Base-by-base conservation (phyloP, 2,329 filamentous ascomycete species). In the Metarhizium robertsii region DNA sequence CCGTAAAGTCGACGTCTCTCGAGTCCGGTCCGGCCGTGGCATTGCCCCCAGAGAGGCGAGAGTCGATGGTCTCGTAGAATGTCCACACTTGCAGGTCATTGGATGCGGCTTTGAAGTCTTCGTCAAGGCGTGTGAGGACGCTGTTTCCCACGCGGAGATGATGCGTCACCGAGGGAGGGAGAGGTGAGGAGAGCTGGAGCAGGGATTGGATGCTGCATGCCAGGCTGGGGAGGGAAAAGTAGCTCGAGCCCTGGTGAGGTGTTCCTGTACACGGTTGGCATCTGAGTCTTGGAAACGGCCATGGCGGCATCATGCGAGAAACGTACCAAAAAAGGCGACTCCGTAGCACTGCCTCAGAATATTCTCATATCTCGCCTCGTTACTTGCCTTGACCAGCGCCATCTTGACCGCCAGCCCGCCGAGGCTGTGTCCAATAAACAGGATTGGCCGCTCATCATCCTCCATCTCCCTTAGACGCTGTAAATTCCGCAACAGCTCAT, bases 31-130 rank as follows among this genome's bases (percentile, higher is more conserved):
- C 52, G 34, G 40, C 3, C 8, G 38, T 46, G n/a, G 14, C n/a
- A 16, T 43, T 47, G 2, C 69, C 63, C 0, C 76, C 76, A 0
- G 78, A 78, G 4, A 85, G 69, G 1, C 76, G 74, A 1, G 81
- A 84, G 63, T 85, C 82, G 7, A 81, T 75, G 0, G 80, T 85
- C 61, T 85, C 83, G 57, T 85, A 81, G 45, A 85, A 79, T 0
- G 81, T 83, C 81, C 82, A 85, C 13, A 85, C 72, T 6, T 76
- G 77, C 52, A 85, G 71, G 55, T 85, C 83, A 40, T 78, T 77
- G 0, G 80, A 76, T 5, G 82, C 74, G 3, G 78, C 72, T 50
- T 75, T 75, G 62, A 85, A 86, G 46, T 75, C 73, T 3, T 83
- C 78, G 18, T 84, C 77, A 50, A 75, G 71, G 45, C 70, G 71